Evolutionary conservation across 1,284 basidiomycete genomes (phyloP).

Genomic region (Boletus austroedulis): DNA sequence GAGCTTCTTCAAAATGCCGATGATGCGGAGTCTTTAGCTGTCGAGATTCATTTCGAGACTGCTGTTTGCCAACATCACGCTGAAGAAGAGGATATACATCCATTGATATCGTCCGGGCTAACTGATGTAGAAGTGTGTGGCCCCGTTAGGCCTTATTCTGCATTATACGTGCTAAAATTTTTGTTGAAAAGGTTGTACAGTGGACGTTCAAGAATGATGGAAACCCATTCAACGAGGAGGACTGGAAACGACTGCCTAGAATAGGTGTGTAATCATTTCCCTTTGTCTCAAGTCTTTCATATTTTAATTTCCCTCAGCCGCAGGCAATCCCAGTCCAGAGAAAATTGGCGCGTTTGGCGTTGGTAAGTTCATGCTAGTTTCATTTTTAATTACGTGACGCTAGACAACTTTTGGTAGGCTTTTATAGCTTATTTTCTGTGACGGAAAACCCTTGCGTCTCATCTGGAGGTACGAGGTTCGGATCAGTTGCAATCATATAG

Average conservation of each 20-base stretch:
- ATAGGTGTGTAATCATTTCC: neutral
- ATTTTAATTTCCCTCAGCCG: too few relatives aligned
- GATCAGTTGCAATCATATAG: neutral
- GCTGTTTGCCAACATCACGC: neutral
- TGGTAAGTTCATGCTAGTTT: neutral
- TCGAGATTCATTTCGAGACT: constrained; percentile 3
- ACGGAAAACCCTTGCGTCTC: constrained; percentile 9
- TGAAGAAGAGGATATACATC: neutral
- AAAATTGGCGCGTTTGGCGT: constrained; percentile 13
- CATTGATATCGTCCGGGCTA: too few relatives aligned
- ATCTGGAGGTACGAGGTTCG: constrained; percentile 1
- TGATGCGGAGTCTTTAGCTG: neutral
- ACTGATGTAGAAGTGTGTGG: neutral
- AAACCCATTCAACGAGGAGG: neutral
- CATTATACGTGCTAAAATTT: neutral
- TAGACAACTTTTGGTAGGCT: too few relatives aligned
- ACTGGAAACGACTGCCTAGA: constrained; percentile 1
- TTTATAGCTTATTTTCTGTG: constrained; percentile 12
- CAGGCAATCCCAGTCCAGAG: neutral
- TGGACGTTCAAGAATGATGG: constrained; percentile 5
- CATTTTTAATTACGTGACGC: too few relatives aligned
- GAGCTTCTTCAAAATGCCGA: constrained; percentile 7
- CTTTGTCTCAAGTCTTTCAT: neutral
- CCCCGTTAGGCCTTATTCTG: too few relatives aligned
- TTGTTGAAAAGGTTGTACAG: neutral